These are phyloP conservation scores for Ottelia alismoides DNA, from an alignment of 106 monocot genomes.

Conservation along the genomic window DNA sequence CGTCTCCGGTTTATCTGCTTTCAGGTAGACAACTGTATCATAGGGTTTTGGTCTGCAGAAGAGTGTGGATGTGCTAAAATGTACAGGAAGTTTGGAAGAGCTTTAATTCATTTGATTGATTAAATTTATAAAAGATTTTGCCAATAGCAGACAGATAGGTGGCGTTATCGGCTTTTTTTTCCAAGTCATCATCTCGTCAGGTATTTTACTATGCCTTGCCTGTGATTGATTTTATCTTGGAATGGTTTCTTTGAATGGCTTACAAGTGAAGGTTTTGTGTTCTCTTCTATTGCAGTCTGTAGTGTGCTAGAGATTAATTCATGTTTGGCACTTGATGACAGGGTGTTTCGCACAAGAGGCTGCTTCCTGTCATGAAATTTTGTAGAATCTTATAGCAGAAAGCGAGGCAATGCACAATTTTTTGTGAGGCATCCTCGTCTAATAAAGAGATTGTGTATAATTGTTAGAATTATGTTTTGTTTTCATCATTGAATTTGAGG, in stretches of 20 bases:
- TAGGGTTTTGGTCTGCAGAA: not conserved
- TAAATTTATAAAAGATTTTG: slow-evolving; percentile 6
- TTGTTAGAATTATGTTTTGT: too few species aligned
- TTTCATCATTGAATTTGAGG: not conserved
- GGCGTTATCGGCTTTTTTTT: slow-evolving; percentile 2
- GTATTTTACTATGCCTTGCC: not conserved
- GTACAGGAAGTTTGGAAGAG: slow-evolving; percentile 13
- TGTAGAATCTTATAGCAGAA: not conserved
- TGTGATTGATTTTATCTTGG: not conserved
- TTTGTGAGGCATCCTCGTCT: slow-evolving; percentile 7
- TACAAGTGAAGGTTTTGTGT: not conserved
- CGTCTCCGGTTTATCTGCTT: not conserved
- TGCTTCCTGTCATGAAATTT: slow-evolving; percentile 4
- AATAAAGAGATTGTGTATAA: slow-evolving; percentile 1
- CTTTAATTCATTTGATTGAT: slow-evolving; percentile 3
- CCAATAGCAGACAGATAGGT: slow-evolving; percentile 1
- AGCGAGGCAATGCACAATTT: slow-evolving; percentile 9
- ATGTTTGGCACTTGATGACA: not conserved
- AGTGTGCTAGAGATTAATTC: not conserved
- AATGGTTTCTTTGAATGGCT: not conserved
- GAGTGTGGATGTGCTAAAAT: not conserved
- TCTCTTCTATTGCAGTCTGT: not conserved
- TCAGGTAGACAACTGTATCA: not conserved
- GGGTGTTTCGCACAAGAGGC: not conserved
- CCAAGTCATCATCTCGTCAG: slow-evolving; percentile 7